Evolutionary conservation across 2,329 filamentous ascomycete species (phyloP).

Genomic region (Akanthomyces muscarius): DNA sequence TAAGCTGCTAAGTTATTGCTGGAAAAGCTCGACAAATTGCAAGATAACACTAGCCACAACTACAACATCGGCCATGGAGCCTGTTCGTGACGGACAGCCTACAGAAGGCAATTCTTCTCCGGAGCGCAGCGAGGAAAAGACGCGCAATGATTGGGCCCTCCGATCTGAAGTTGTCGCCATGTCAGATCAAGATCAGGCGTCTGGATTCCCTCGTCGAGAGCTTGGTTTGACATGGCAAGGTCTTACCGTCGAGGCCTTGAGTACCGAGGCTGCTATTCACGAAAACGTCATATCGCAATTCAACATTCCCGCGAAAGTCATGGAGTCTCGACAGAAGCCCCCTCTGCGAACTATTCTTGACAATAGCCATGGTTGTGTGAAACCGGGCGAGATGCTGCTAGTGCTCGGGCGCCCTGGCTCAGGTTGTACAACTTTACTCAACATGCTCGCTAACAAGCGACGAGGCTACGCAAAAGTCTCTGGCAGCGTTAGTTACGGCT

Average conservation of each 20-base stretch:
- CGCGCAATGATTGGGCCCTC: no score
- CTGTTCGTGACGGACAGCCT: no score
- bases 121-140: conserved; percentile 32
- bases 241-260: conserved; percentile 59
- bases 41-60: no score
- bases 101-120: no score
- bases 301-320: conserved; percentile 50
- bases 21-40: no score
- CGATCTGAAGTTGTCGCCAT: conserved; percentile 34
- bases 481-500: conserved; percentile 56
- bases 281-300: conserved; percentile 60
- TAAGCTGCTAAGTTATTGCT: no score
- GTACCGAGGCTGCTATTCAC: conserved; percentile 59
- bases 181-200: conserved; percentile 40
- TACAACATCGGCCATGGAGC: no score
- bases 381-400: conserved; percentile 68
- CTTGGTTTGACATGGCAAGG: conserved; percentile 63
- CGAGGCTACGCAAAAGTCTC: conserved; percentile 53
- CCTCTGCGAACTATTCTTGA: conserved; percentile 63
- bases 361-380: conserved; percentile 63
- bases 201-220: conserved; percentile 44
- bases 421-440: conserved; percentile 68
- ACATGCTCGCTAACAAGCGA: conserved; percentile 62
- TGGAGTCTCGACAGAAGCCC: conserved; percentile 50
- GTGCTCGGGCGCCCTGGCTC: conserved; percentile 65